Conservation (phyloP, 1,284 basidiomycete species). For the Boletellus deceptivus region DNA sequence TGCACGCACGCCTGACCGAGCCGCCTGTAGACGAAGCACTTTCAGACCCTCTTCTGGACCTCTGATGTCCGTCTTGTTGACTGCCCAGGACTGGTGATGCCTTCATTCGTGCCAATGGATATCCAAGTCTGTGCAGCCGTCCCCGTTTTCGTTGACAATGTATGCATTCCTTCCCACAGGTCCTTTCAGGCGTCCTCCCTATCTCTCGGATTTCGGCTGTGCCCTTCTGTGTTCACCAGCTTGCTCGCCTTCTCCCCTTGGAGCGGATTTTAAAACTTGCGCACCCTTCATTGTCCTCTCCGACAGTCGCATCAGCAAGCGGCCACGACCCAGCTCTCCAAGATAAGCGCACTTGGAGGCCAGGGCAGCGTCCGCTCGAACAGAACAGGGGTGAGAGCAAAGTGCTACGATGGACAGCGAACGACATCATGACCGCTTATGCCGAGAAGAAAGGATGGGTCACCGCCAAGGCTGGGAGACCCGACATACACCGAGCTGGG, state of each 20-base stretch:
- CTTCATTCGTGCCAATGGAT: constrained; percentile 76
- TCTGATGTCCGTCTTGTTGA: constrained; percentile 79
- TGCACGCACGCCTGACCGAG: not conserved
- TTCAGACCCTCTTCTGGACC: constrained; percentile 89
- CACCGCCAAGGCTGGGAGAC: constrained; percentile 86
- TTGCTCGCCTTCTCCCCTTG: constrained; percentile 70
- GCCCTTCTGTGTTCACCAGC: constrained; percentile 71
- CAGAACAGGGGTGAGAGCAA: constrained; percentile 18
- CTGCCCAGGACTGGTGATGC: constrained; percentile 84
- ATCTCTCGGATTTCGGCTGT: constrained; percentile 85
- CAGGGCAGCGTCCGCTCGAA: constrained; percentile 40
- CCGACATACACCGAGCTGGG: constrained; percentile 85
- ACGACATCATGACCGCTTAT: constrained; percentile 77
- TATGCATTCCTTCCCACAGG: constrained; percentile 41
- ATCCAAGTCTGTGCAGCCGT: constrained; percentile 54
- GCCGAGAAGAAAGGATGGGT: constrained; percentile 78
- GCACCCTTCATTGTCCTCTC: constrained; percentile 44
- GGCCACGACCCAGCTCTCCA: constrained; percentile 23
- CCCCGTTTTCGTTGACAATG: constrained; percentile 12
- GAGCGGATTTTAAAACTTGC: constrained; percentile 67
- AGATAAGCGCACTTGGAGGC: constrained; percentile 74
- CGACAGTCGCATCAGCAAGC: not conserved
- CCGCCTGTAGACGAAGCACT: constrained; percentile 77
- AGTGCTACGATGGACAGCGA: constrained; percentile 64
- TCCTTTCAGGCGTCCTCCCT: constrained; percentile 79